Percentiles rank a stretch among this genome's conserved stretches.
Evolutionary conservation across 257 asterid species (phyloP).

Genomic region (Mitragyna speciosa): DNA sequence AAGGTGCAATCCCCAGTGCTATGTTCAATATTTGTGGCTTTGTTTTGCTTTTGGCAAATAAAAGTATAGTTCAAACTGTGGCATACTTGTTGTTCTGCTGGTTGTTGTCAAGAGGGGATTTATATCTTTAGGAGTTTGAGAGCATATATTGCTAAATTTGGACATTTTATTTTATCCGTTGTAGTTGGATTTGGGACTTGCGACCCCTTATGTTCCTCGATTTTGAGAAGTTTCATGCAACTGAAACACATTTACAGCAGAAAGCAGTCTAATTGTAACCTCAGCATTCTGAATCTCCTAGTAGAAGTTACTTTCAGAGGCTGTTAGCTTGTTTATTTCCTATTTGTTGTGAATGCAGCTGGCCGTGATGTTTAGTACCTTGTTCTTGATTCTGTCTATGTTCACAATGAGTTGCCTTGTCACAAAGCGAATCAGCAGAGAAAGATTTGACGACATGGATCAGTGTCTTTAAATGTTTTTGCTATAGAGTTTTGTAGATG

Average conservation of each 20-base stretch:
- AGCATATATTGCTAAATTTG: not conserved
- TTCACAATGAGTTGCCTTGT: not conserved
- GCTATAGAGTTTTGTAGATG: not conserved
- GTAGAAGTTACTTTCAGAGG: not conserved
- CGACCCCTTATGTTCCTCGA: not conserved
- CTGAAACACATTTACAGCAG: not conserved
- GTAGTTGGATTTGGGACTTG: not conserved
- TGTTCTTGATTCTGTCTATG: not conserved
- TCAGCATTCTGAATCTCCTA: not conserved
- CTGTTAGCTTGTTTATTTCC: not conserved
- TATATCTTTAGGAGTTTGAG: no score
- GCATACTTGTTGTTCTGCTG: no score
- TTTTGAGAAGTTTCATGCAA: not conserved
- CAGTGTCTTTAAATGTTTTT: not conserved
- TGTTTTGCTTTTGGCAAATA: not conserved
- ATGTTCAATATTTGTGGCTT: not conserved
- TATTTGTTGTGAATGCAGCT: not conserved
- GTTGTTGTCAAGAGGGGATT: not conserved
- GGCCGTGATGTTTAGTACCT: not conserved
- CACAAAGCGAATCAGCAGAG: not conserved
- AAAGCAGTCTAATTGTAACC: not conserved
- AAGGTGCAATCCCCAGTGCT: not conserved
- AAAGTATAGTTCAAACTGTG: not conserved
- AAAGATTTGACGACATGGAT: not conserved
- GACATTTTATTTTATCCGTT: not conserved